A percentile compares a stretch with the other conserved stretches of the same genome.
phyloP scores from a whole-genome alignment of 345 rosid species.

The Euphorbia tirucalli region DNA sequence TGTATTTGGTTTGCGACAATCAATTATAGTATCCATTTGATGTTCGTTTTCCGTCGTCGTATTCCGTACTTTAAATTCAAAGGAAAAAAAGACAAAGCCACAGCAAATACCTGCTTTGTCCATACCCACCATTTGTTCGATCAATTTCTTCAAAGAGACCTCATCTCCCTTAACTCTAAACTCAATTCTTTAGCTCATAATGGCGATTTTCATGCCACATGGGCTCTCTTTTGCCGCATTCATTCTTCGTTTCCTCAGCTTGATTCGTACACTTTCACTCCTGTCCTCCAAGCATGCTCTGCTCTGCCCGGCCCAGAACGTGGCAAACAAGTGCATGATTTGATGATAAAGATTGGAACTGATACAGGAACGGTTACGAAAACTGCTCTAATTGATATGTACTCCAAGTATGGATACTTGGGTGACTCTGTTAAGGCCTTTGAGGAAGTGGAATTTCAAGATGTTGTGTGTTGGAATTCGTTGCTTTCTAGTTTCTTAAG shows the following conservation, averaged over 20 bases:
- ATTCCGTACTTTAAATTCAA: slow-evolving; percentile 2
- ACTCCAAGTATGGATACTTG: slow-evolving; percentile 53
- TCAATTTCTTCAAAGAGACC: slow-evolving; percentile 44
- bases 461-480: slow-evolving; percentile 75
- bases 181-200: slow-evolving; percentile 44
- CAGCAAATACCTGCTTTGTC: not conserved
- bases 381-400: slow-evolving; percentile 71
- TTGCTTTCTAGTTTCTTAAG: slow-evolving; percentile 61
- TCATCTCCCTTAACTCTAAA: slow-evolving; percentile 44
- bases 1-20: no score
- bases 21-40: not conserved
- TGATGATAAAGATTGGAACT: slow-evolving; percentile 59
- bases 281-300: slow-evolving; percentile 62
- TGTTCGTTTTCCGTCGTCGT: not conserved
- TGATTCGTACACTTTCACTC: slow-evolving; percentile 61
- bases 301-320: slow-evolving; percentile 37
- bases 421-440: slow-evolving; percentile 49
- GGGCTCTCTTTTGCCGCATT: slow-evolving; percentile 50
- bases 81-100: not conserved
- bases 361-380: slow-evolving; percentile 54
- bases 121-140: slow-evolving; percentile 39
- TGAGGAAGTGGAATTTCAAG: slow-evolving; percentile 48
- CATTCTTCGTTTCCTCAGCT: slow-evolving; percentile 37
- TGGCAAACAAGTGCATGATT: slow-evolving; percentile 71
- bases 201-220: slow-evolving; percentile 43